phyloP scores from a whole-genome alignment of 2,329 filamentous ascomycete species.

The Diaporthe batatas region DNA sequence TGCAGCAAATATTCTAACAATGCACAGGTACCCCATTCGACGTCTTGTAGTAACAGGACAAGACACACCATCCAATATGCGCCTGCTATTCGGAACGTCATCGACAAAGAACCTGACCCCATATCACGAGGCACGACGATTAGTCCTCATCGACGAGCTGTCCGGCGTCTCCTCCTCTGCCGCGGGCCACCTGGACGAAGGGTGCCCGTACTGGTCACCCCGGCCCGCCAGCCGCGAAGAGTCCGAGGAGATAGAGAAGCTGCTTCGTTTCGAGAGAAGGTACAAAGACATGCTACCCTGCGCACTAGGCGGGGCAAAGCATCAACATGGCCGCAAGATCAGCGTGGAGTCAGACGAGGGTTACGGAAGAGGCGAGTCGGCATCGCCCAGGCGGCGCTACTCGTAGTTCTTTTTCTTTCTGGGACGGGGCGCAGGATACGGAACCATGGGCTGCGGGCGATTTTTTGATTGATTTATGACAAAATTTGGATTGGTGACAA shows the following conservation, averaged over 20 bases:
- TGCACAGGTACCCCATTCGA: slow-evolving; percentile 1
- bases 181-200: background rate
- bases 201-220: slow-evolving; percentile 19
- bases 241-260: slow-evolving; percentile 17
- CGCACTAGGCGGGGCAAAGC: background rate
- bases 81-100: slow-evolving; percentile 18
- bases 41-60: slow-evolving; percentile 26
- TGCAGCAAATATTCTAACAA: background rate
- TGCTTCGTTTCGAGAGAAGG: slow-evolving; percentile 4
- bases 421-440: background rate
- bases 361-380: slow-evolving; percentile 10
- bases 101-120: slow-evolving; percentile 4
- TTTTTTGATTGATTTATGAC: background rate
- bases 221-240: slow-evolving; percentile 20
- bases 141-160: slow-evolving; percentile 22
- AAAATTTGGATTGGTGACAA: background rate
- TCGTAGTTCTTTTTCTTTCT: background rate
- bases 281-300: slow-evolving; percentile 25
- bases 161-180: slow-evolving; percentile 13
- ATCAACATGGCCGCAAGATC: slow-evolving; percentile 19
- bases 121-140: slow-evolving; percentile 13
- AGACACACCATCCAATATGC: slow-evolving; percentile 28
- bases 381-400: slow-evolving; percentile 14
- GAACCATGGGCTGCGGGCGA: background rate
- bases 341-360: slow-evolving; percentile 26